Evolutionary conservation across 495 filamentous ascomycete genomes (phyloP), one percentile per base, ranked within the genome.

Genomic region (Penicillium cinerascens): DNA sequence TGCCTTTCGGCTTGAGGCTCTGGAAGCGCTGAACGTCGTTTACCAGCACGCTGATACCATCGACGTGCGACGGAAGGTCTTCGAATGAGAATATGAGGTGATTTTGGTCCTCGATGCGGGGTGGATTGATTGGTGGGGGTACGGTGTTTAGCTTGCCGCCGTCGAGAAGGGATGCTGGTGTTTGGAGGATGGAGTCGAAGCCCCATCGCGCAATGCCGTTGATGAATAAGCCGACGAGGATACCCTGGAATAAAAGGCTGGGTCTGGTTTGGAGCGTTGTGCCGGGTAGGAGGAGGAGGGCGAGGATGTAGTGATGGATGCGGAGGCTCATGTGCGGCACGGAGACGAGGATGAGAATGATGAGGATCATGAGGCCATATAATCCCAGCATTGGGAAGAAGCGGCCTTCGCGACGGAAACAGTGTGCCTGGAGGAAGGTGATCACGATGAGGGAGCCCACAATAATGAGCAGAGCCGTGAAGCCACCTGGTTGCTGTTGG

Each of bases 401-500:
- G 15, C 83, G 78, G 0, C 80, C 87, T 48, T 87, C 84, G 35
- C 81, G 80, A 27, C 84, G 82, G 70, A 91, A 84, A 57, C 74
- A 80, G 64, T 80, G 82, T 3, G 85, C 73, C 61, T 93, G 89
- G 21, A 75, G 68, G 41, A 81, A 55, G 7, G 78, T 69, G 47
- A 88, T 73, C 33, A 66, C 22, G 18, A 78, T 27, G 1, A 92
- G 58, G 13, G 85, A 38, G 37, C 79, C 50, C 51, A 88, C 59
- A 45, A 92, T 82, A 40, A 82, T 73, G 11, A 80, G 74, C 17
- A 92, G 75, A 8, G 88, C 86, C 1, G 76, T 73, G 44, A 83
- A 75, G 2, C 88, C 88, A 4, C 87, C 87, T 1, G 87, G 87
- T 56, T 92, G 86, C 53, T 91, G 86, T 29, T 81, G 58, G 29